Conservation (phyloP, 306 rosid species). For the Cucurbita moschata region DNA sequence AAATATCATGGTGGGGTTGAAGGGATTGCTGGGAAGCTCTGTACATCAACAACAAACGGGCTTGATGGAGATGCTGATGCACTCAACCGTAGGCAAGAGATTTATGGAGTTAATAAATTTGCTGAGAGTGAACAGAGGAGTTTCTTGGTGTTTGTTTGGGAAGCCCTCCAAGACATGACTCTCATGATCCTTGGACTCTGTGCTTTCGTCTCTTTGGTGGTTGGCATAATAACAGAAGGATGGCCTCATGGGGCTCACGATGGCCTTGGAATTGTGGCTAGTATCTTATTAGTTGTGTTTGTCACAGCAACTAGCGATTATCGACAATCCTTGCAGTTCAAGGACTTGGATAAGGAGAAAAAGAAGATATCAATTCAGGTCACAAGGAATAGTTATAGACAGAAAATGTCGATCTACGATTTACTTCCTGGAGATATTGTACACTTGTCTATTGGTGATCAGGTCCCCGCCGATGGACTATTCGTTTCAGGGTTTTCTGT, state of each 20-base stretch:
- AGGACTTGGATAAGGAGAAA: slow-evolving; percentile 94
- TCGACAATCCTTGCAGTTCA: slow-evolving; percentile 84
- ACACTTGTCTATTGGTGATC: slow-evolving; percentile 79
- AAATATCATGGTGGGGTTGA: slow-evolving; percentile 46
- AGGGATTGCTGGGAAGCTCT: slow-evolving; percentile 63
- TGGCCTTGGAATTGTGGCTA: slow-evolving; percentile 92
- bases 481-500: slow-evolving; percentile 80
- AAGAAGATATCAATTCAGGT: slow-evolving; percentile 81
- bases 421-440: slow-evolving; percentile 91
- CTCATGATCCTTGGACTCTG: slow-evolving; percentile 87
- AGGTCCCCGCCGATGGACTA: slow-evolving; percentile 89
- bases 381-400: slow-evolving; percentile 75
- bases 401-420: slow-evolving; percentile 84
- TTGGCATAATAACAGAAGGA: slow-evolving; percentile 78
- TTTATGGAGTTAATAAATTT: slow-evolving; percentile 73
- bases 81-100: slow-evolving; percentile 29
- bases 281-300: slow-evolving; percentile 81
- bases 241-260: slow-evolving; percentile 95
- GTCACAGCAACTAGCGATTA: slow-evolving; percentile 94
- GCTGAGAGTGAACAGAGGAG: slow-evolving; percentile 50
- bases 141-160: slow-evolving; percentile 88
- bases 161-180: slow-evolving; percentile 97
- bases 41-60: slow-evolving; percentile 46
- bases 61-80: slow-evolving; percentile 25
- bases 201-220: slow-evolving; percentile 67